These are phyloP conservation scores for Naganishia onofrii DNA, from an alignment of 768 basidiomycete species.

Conservation along the genomic window DNA sequence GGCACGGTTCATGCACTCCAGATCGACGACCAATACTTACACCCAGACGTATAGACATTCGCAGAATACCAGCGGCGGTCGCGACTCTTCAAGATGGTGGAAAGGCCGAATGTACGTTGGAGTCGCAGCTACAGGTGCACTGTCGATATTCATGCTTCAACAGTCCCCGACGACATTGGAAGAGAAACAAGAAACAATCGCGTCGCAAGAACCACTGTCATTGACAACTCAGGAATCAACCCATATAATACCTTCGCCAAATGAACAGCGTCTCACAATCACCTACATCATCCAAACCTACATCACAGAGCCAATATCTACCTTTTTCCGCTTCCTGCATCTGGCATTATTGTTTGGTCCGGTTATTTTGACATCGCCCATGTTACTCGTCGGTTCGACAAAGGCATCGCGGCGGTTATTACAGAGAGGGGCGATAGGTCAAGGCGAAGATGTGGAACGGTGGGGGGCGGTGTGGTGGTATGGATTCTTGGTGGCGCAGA, in stretches of 20 bases:
- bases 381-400: conserved; percentile 61
- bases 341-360: conserved; percentile 81
- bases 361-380: conserved; percentile 76
- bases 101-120: background rate
- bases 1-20: background rate
- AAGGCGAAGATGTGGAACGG: conserved; percentile 65
- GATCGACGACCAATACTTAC: background rate
- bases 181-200: background rate
- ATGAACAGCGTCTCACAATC: conserved; percentile 62
- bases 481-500: conserved; percentile 74
- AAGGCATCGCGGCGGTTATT: background rate
- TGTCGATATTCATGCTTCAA: conserved; percentile 19
- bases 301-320: conserved; percentile 82
- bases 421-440: conserved; percentile 49
- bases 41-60: background rate
- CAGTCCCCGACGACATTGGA: background rate
- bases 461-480: conserved; percentile 99
- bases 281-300: conserved; percentile 58
- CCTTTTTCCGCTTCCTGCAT: conserved; percentile 75
- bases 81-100: background rate
- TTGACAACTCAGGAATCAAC: background rate
- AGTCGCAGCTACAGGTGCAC: background rate
- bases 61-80: no score
- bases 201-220: background rate
- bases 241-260: conserved; percentile 58